A percentile compares a stretch with the other conserved stretches of the same genome.
Conservation (phyloP, 441 rosid genomes). For the Geranium incanum region DNA sequence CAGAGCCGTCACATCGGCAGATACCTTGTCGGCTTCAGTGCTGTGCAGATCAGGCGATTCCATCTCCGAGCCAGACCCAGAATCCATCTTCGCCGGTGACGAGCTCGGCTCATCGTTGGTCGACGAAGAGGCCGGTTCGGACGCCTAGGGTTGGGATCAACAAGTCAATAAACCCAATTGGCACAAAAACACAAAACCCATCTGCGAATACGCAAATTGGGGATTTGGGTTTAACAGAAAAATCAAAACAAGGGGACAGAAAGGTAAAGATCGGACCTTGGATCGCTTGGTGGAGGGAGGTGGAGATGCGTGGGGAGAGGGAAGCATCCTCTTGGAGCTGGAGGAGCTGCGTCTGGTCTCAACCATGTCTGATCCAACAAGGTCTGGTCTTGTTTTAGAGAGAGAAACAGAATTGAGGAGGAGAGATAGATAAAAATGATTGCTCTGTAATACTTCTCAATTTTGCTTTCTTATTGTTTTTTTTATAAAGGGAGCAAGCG, state of each 20-base stretch:
- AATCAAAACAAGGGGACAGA: not conserved
- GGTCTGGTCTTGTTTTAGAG: slow-evolving; percentile 11
- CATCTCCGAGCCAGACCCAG: slow-evolving; percentile 51
- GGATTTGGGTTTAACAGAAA: slow-evolving; percentile 6
- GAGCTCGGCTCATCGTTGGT: slow-evolving; percentile 34
- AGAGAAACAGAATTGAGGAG: slow-evolving; percentile 1
- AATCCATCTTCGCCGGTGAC: slow-evolving; percentile 25
- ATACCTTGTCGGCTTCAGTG: slow-evolving; percentile 34
- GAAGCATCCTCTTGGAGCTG: slow-evolving; percentile 61
- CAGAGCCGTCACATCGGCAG: slow-evolving; percentile 27
- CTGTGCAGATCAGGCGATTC: slow-evolving; percentile 60
- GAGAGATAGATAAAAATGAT: slow-evolving; percentile 11
- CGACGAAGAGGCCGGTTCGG: slow-evolving; percentile 46
- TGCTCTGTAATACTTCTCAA: slow-evolving; percentile 8
- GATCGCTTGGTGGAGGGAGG: slow-evolving; percentile 60
- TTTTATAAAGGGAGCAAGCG: not conserved
- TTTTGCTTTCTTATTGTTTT: not conserved
- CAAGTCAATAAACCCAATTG: slow-evolving; percentile 14
- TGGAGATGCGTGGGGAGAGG: slow-evolving; percentile 42
- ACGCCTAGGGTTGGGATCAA: slow-evolving; percentile 32
- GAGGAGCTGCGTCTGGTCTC: slow-evolving; percentile 91
- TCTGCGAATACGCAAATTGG: slow-evolving; percentile 1
- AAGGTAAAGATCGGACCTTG: slow-evolving; percentile 37
- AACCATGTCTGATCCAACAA: slow-evolving; percentile 57
- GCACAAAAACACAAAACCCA: not conserved